phyloP scores from a whole-genome alignment of 2,329 filamentous ascomycete species.

The Colletotrichum tamarilloi region DNA sequence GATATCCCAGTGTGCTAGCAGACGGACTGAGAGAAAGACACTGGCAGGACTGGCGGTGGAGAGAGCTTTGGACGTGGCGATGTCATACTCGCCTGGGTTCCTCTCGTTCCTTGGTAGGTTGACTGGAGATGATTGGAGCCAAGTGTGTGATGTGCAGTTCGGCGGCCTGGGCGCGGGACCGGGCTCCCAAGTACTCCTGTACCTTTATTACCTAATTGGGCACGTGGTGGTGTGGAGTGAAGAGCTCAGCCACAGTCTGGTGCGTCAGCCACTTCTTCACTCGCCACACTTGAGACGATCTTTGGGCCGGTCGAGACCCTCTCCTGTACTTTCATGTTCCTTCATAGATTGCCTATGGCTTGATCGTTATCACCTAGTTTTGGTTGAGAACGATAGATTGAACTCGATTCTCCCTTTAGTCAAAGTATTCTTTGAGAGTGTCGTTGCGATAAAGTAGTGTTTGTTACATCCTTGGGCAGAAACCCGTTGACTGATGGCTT shows the following conservation, averaged over 20 bases:
- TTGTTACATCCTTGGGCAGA: too few species aligned
- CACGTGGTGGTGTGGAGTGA: background rate
- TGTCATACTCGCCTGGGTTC: background rate
- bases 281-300: constrained; percentile 17
- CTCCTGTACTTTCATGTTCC: background rate
- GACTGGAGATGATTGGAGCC: constrained; percentile 1
- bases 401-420: too few species aligned
- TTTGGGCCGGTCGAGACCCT: background rate
- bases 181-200: background rate
- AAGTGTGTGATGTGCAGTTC: constrained; percentile 2
- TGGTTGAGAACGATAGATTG: background rate
- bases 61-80: background rate
- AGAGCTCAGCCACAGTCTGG: constrained; percentile 13
- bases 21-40: background rate
- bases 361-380: background rate
- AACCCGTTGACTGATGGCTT: too few species aligned
- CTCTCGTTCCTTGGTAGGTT: background rate
- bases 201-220: too few species aligned
- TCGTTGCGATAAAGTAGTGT: too few species aligned
- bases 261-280: constrained; percentile 12
- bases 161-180: background rate
- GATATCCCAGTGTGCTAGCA: background rate
- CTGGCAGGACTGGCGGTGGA: background rate
- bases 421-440: too few species aligned
- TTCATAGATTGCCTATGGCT: background rate